Percentiles rank a stretch among this genome's conserved stretches.
These are phyloP conservation scores for Tetrahymena malaccensis DNA, from an alignment of 73 alveolate genomes.

Conservation along the genomic window DNA sequence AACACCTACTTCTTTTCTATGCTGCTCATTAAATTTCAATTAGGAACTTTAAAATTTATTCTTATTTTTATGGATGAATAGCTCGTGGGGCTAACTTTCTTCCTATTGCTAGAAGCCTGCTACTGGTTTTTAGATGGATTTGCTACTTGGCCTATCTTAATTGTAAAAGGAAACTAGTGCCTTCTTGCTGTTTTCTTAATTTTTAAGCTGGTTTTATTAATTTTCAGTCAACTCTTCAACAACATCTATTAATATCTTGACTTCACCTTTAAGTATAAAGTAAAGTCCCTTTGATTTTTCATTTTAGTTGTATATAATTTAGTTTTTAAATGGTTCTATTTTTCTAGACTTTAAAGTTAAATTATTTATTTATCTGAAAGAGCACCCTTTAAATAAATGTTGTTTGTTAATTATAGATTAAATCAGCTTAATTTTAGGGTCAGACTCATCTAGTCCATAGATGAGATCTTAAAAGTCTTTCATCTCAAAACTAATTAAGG, in stretches of 20 bases:
- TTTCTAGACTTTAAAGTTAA: background rate
- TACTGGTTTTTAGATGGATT: background rate
- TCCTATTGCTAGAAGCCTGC: background rate
- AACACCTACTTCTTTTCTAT: background rate
- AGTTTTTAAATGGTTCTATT: background rate
- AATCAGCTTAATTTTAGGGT: background rate
- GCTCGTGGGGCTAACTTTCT: background rate
- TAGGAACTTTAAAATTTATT: background rate
- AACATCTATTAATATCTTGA: background rate
- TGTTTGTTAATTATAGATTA: background rate
- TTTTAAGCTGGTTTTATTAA: background rate
- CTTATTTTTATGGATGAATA: background rate
- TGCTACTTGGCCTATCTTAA: background rate
- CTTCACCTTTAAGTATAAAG: background rate
- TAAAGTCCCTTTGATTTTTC: background rate
- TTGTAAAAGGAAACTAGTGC: background rate
- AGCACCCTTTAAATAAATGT: background rate
- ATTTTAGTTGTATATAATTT: background rate
- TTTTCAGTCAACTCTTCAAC: background rate
- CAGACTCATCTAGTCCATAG: background rate
- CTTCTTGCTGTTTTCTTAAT: background rate
- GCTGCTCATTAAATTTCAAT: background rate
- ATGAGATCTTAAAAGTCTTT: background rate
- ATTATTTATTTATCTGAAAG: background rate
- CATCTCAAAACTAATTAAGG: background rate